These are phyloP conservation scores for Coemansia sp. DNA, from an alignment of 192 early-diverging fungal species.

Conservation along the genomic window DNA sequence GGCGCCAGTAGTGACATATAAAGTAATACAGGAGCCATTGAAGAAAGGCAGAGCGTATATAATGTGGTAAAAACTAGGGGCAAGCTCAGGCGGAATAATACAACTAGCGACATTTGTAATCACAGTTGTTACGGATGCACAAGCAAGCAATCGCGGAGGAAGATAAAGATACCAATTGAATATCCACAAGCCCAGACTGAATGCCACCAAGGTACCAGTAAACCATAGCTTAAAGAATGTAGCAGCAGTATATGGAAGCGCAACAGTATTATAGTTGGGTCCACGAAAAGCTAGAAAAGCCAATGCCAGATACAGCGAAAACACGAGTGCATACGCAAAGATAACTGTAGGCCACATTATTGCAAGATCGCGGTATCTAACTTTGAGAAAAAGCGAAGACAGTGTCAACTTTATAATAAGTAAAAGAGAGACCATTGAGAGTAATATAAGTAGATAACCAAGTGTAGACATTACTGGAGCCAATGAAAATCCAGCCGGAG, in stretches of 20 bases:
- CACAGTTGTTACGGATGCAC: slow-evolving; percentile 14
- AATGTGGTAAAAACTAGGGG: slow-evolving; percentile 44
- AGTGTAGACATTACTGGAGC: slow-evolving; percentile 21
- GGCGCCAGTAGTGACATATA: slow-evolving; percentile 43
- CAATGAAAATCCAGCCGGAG: slow-evolving; percentile 14
- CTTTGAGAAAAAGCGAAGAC: slow-evolving; percentile 23
- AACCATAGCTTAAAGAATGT: slow-evolving; percentile 37
- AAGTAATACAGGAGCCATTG: slow-evolving; percentile 49
- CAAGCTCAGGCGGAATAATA: slow-evolving; percentile 38
- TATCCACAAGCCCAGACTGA: slow-evolving; percentile 25
- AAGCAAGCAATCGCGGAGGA: slow-evolving; percentile 25
- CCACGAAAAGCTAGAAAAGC: slow-evolving; percentile 26
- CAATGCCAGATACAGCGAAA: slow-evolving; percentile 22
- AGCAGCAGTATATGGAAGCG: slow-evolving; percentile 21
- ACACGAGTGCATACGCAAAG: background rate
- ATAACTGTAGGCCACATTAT: slow-evolving; percentile 1
- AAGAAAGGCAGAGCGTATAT: slow-evolving; percentile 53
- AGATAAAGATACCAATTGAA: slow-evolving; percentile 22
- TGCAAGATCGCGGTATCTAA: slow-evolving; percentile 18
- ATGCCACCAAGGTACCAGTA: background rate
- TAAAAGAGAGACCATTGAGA: slow-evolving; percentile 17
- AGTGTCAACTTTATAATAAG: slow-evolving; percentile 28
- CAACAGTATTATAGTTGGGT: slow-evolving; percentile 1
- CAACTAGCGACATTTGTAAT: slow-evolving; percentile 42
- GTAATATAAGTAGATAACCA: slow-evolving; percentile 16